Percentiles rank a stretch among this genome's conserved stretches.
Evolutionary conservation across 2,329 filamentous ascomycete species (phyloP).

Genomic region (Mollisiaceae sp.): DNA sequence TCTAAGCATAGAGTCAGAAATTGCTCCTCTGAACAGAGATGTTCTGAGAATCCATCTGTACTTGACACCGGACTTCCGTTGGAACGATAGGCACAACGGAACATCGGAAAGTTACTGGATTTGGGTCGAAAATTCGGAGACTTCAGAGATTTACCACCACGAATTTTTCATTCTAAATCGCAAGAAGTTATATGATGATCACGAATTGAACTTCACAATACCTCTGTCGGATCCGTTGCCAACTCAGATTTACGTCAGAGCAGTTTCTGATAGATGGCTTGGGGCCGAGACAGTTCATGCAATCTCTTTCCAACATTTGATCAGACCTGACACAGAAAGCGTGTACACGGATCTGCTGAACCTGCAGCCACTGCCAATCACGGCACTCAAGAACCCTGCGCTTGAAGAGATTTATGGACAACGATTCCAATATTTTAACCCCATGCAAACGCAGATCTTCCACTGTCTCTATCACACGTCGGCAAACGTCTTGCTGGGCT

Average conservation of each 20-base stretch:
- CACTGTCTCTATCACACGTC: conserved; percentile 93
- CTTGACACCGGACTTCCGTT: conserved; percentile 87
- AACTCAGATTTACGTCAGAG: conserved; percentile 93
- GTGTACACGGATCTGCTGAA: conserved; percentile 95
- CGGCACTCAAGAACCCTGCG: conserved; percentile 83
- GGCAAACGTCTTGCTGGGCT: conserved; percentile 91
- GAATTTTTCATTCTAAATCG: conserved; percentile 94
- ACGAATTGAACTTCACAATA: conserved; percentile 97
- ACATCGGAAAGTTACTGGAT: conserved; percentile 97
- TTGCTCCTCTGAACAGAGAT: conserved; percentile 92
- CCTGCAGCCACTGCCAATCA: conserved; percentile 85
- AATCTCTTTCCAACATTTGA: conserved; percentile 96
- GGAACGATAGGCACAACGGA: conserved; percentile 94
- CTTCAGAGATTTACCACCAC: conserved; percentile 95
- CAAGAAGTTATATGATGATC: conserved; percentile 91
- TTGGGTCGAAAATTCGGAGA: conserved; percentile 99
- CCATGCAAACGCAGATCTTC: conserved; percentile 99
- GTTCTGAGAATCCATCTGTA: conserved; percentile 89
- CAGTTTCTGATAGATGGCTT: conserved; percentile 94
- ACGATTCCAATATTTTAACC: conserved; percentile 96
- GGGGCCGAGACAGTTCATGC: conserved; percentile 95
- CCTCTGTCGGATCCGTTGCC: conserved; percentile 91
- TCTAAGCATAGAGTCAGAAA: conserved; percentile 87
- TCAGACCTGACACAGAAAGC: conserved; percentile 95
- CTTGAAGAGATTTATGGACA: conserved; percentile 88